Conservation (phyloP, 768 basidiomycete genomes). For the Kwoniella botswanensis region DNA sequence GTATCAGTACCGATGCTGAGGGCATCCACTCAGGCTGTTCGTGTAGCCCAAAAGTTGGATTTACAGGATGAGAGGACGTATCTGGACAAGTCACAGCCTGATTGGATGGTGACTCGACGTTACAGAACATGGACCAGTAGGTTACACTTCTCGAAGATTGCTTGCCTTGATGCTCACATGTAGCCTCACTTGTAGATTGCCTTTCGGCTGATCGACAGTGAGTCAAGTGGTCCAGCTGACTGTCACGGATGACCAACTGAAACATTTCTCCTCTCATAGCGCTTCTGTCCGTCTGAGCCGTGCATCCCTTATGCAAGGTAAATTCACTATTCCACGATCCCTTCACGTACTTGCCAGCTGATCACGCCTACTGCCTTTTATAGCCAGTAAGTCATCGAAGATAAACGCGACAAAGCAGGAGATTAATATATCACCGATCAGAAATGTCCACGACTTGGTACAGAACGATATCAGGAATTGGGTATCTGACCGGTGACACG, state of each 20-base stretch:
- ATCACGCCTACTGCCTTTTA: neutral
- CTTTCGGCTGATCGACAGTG: constrained; percentile 8
- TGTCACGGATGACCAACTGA: neutral
- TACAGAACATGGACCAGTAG: constrained; percentile 8
- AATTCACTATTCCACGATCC: neutral
- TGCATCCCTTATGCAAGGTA: constrained; percentile 6
- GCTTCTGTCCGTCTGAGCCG: constrained; percentile 9
- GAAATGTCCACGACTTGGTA: constrained; percentile 9
- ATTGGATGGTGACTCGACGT: neutral
- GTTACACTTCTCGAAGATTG: neutral
- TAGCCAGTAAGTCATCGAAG: neutral
- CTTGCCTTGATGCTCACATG: too few relatives aligned
- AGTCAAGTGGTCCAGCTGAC: neutral
- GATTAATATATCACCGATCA: neutral
- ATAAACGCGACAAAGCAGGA: too few relatives aligned
- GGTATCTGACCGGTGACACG: constrained; percentile 2
- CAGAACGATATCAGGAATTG: constrained; percentile 6
- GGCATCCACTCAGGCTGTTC: neutral
- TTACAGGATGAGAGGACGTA: constrained; percentile 3
- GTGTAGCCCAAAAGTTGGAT: constrained; percentile 3
- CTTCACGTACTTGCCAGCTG: neutral
- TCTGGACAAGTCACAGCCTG: constrained; percentile 2
- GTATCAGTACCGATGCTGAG: neutral
- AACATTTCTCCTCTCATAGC: neutral
- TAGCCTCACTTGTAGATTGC: neutral